Evolutionary conservation across 179 eudicot genomes (phyloP), one percentile per base, ranked within the genome.

Genomic region (Pouteria campechiana): DNA sequence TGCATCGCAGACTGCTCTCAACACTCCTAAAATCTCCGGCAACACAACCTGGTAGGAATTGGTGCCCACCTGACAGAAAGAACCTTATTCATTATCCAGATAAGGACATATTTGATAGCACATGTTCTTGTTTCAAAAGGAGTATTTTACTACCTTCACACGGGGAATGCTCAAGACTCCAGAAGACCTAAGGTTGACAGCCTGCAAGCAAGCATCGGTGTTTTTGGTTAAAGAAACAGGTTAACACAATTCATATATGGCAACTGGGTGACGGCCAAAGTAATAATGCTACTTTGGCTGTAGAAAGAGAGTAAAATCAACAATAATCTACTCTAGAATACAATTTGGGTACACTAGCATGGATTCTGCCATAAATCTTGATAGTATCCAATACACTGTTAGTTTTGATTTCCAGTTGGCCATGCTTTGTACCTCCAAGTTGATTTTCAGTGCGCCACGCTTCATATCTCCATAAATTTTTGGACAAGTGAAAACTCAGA

Each of bases 101-200:
- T 5, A 32, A 41, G 25, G 8, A 41, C 12, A 2, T 2, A 12
- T 3, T 23, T 23, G 31, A 24, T 6, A 20, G 1, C 14, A 4
- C 9, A 13, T 21, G 17, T 1, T 10, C 6, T 19, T 21, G 7
- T 23, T 24, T 23, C 7, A 10, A 8, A 21, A 28, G 23, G 19
- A 18, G 2, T n/a, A 20, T 32, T n/a, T 11, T 20, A 45, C 63
- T 82, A 82, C 96, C 93, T 69, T 61, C 28, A 64, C 12, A 30
- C 48, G 61, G 15, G 60, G 74, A 50, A 60, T 52, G 59, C 38
- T 54, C 48, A 75, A 42, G 34, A 61, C 51, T 57, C 76, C 83
- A 25, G 93, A 65, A 69, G 74, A 65, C 46, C 73, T 65, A 27
- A 86, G 96, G 62, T 86, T 69, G 67, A 86, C 89, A 42, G 93